Conservation (phyloP, 768 basidiomycete species). For the Sarcodon sp. region DNA sequence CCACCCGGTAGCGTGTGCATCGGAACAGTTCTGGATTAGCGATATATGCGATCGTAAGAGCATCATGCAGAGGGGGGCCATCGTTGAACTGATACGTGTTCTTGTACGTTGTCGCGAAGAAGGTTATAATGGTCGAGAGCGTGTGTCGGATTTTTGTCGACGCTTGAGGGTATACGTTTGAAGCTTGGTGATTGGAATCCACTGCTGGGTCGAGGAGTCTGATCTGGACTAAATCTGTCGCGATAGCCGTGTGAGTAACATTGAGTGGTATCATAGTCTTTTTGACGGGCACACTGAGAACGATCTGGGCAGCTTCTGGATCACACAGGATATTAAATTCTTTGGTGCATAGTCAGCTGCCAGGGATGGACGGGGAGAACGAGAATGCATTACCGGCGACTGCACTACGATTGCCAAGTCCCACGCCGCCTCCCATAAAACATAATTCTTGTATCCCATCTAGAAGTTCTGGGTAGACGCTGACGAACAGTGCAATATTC, state of each 20-base stretch:
- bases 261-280: slow-evolving; percentile 76
- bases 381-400: slow-evolving; percentile 39
- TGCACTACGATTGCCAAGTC: slow-evolving; percentile 68
- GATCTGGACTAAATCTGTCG: slow-evolving; percentile 38
- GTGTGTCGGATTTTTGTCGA: slow-evolving; percentile 48
- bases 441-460: slow-evolving; percentile 49
- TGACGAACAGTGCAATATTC: slow-evolving; percentile 40
- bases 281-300: slow-evolving; percentile 58
- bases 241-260: slow-evolving; percentile 78
- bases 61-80: slow-evolving; percentile 83
- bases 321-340: slow-evolving; percentile 80
- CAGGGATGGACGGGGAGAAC: not conserved
- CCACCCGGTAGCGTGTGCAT: slow-evolving; percentile 57
- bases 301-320: slow-evolving; percentile 77
- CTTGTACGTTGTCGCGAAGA: slow-evolving; percentile 64
- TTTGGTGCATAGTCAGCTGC: slow-evolving; percentile 8
- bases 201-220: slow-evolving; percentile 32
- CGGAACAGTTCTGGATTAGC: slow-evolving; percentile 55
- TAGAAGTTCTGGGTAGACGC: slow-evolving; percentile 32
- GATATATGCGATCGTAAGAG: slow-evolving; percentile 70
- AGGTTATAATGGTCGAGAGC: slow-evolving; percentile 60
- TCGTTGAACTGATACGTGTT: slow-evolving; percentile 70
- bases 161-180: slow-evolving; percentile 10
- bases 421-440: slow-evolving; percentile 89
- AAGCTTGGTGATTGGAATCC: not conserved